phyloP scores from a whole-genome alignment of 2,329 filamentous ascomycete genomes.

The Colletotrichum viniferum region DNA sequence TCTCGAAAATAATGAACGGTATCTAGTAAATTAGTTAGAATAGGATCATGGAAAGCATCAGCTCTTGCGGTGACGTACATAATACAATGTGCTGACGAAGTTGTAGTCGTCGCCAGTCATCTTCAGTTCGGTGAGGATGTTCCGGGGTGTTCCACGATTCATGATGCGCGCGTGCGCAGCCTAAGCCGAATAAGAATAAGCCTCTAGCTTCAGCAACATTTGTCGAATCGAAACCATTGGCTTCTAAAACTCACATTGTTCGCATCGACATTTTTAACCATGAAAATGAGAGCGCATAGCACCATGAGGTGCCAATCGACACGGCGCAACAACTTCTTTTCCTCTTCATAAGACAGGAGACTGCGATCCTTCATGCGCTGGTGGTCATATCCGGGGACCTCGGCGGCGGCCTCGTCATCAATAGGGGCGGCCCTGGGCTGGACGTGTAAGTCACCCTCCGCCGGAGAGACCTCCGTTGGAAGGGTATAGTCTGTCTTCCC shows the following conservation, averaged over 20 bases:
- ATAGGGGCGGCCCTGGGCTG: not conserved
- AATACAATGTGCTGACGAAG: constrained; percentile 40
- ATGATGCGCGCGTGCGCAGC: constrained; percentile 36
- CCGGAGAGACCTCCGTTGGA: not conserved
- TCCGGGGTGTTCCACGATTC: constrained; percentile 41
- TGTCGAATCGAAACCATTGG: not conserved
- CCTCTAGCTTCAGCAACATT: not conserved
- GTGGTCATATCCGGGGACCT: not conserved
- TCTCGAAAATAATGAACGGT: constrained; percentile 41
- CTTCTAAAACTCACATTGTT: constrained; percentile 30
- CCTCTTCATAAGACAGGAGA: constrained; percentile 21
- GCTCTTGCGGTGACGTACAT: not conserved
- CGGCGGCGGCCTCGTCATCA: not conserved
- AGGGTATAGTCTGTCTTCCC: not conserved
- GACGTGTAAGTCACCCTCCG: not conserved
- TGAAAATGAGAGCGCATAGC: constrained; percentile 39
- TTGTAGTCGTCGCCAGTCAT: constrained; percentile 45
- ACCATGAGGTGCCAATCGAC: constrained; percentile 30
- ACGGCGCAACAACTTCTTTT: constrained; percentile 27
- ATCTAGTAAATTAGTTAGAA: constrained; percentile 28
- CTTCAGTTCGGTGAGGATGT: constrained; percentile 43
- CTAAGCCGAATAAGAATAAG: not conserved
- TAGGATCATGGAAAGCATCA: no score
- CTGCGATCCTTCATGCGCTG: not conserved
- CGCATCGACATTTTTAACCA: constrained; percentile 43